A percentile compares a stretch with the other conserved stretches of the same genome.
Conservation (phyloP, 192 early-diverging fungal species). For the Polychytrium aggregatum region DNA sequence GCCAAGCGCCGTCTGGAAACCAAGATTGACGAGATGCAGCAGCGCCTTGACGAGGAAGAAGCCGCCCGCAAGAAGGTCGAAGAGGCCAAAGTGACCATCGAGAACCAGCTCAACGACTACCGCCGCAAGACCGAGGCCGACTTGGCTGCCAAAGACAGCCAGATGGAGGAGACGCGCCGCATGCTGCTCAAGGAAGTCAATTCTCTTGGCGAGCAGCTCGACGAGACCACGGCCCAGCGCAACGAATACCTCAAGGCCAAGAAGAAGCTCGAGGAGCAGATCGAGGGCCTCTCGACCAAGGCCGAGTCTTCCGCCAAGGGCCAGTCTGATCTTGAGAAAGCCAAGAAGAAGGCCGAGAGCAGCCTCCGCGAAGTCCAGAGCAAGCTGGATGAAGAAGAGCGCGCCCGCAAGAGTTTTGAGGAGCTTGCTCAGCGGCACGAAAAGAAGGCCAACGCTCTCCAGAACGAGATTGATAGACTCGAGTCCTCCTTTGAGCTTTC, state of each 20-base stretch:
- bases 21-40: conserved; percentile 44
- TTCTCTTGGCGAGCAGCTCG: conserved; percentile 40
- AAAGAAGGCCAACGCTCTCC: conserved; percentile 51
- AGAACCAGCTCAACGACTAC: conserved; percentile 58
- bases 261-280: conserved; percentile 48
- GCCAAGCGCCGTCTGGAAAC: conserved; percentile 47
- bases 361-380: conserved; percentile 36
- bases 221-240: conserved; percentile 35
- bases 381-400: conserved; percentile 51
- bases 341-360: conserved; percentile 44
- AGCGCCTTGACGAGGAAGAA: conserved; percentile 55
- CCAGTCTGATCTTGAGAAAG: conserved; percentile 54
- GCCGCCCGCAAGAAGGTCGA: conserved; percentile 39
- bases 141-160: conserved; percentile 45
- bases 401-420: conserved; percentile 50
- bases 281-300: conserved; percentile 41
- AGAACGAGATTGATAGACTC: conserved; percentile 49
- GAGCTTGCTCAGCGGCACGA: conserved; percentile 60
- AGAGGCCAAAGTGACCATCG: conserved; percentile 40
- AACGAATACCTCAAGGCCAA: conserved; percentile 49
- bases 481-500: conserved; percentile 45
- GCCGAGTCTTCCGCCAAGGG: conserved; percentile 50
- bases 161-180: conserved; percentile 62
- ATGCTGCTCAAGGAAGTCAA: conserved; percentile 55
- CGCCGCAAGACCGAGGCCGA: conserved; percentile 54